Conservation (phyloP, 768 basidiomycete genomes). For the Pilatotrama ljubarskyi region DNA sequence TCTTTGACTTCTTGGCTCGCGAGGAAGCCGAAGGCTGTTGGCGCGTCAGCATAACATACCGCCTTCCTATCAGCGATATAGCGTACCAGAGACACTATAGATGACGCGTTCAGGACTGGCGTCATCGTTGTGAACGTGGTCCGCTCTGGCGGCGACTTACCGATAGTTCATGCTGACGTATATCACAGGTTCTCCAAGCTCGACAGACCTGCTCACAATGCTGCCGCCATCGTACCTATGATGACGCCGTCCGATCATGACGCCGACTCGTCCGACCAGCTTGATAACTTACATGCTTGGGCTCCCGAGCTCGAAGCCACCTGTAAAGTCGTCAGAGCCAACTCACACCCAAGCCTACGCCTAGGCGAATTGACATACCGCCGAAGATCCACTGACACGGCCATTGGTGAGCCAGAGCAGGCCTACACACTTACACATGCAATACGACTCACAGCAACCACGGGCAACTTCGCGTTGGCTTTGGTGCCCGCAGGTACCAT, state of each 20-base stretch:
- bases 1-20: conserved; percentile 41
- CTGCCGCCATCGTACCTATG: conserved; percentile 44
- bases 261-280: neutral
- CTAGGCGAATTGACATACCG: conserved; percentile 6
- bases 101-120: neutral
- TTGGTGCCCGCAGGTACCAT: conserved; percentile 21
- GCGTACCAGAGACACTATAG: conserved; percentile 10
- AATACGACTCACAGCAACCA: conserved; percentile 16
- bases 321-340: conserved; percentile 16
- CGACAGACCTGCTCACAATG: conserved; percentile 47
- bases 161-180: conserved; percentile 59
- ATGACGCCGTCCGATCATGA: neutral
- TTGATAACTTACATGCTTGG: conserved; percentile 11
- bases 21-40: conserved; percentile 41
- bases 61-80: neutral
- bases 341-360: neutral
- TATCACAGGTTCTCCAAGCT: conserved; percentile 44
- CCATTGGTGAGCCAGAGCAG: neutral
- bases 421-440: neutral
- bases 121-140: neutral
- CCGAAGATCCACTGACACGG: conserved; percentile 30
- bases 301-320: conserved; percentile 46
- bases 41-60: neutral
- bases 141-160: conserved; percentile 21
- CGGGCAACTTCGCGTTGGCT: conserved; percentile 18